Evolutionary conservation across 2,329 filamentous ascomycete species (phyloP), one percentile per base, ranked within the genome.

Genomic region (Phaeosphaeriaceae sp.): DNA sequence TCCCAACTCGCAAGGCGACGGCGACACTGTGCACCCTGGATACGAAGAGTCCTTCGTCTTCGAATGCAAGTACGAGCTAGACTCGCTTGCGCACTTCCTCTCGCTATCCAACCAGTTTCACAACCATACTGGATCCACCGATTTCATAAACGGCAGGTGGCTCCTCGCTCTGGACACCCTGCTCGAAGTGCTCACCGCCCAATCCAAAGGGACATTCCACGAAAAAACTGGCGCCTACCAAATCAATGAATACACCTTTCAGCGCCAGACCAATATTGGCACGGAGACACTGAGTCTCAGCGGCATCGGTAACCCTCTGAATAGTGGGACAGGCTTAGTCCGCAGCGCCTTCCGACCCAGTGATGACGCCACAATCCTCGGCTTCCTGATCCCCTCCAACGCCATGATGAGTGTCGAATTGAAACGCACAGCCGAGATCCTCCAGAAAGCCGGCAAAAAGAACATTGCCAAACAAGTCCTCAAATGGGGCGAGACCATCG

Each of bases 11-110:
- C 97, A 94, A 70, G 91, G 91, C 2, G 91, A 97, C 74, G 86
- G 89, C 20, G 95, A 99, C 72, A 79, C 75, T 9, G 95, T 99
- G 0, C 92, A 97, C 69, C 95, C 95, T 0, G 83, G 84, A 0
- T 98, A 96, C 73, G 93, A 98, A 71, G 90, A 90, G 0, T 86
- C 84, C 0, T 86, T 89, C 49, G 95, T 99, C 3, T 99, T 97
- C 65, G 95, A 99, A 79, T 99, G 95, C 86, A 99, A 99, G 79
- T 99, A 98, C 78, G 95, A 99, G 81, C 88, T 99, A 21, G 95
- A 99, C 79, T 97, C 93, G 9, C 84, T 99, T 0, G 95, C 93
- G 0, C 90, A 96, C 73, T 99, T 99, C 76, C 84, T 99, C 6
- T 88, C 91, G 0, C 81, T 99, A 1, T 87, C 85, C 19, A 97